Evolutionary conservation across 176 grass and related monocot genomes (phyloP).

Genomic region (Carex kokanica): DNA sequence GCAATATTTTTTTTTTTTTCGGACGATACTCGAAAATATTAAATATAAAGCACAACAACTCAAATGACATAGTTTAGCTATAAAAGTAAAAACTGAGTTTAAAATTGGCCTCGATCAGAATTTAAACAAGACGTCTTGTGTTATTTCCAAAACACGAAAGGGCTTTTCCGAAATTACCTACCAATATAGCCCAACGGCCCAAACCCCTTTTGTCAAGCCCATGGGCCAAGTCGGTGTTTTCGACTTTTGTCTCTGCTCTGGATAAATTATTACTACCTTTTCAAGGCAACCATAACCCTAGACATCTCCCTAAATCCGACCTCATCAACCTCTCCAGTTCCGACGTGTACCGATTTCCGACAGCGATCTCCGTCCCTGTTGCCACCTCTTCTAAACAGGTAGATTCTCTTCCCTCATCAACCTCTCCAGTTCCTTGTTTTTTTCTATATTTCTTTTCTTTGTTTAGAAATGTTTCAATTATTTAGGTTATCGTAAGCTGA

Average conservation of each 20-base stretch:
- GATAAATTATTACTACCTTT: background rate
- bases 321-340: background rate
- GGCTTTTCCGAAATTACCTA: background rate
- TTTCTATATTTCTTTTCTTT: background rate
- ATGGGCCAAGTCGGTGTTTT: background rate
- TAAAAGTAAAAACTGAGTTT: background rate
- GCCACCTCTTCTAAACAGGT: background rate
- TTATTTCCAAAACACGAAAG: background rate
- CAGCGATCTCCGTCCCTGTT: background rate
- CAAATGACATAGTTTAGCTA: background rate
- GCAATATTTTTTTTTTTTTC: too few species aligned
- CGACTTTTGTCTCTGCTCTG: background rate
- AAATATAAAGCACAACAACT: too few species aligned
- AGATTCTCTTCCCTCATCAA: background rate
- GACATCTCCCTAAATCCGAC: conserved; percentile 5
- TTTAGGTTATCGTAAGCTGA: background rate
- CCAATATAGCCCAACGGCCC: background rate
- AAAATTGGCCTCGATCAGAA: background rate
- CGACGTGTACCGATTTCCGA: conserved; percentile 4
- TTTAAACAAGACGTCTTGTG: background rate
- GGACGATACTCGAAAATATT: too few species aligned
- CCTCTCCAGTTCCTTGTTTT: too few species aligned
- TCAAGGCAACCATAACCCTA: background rate
- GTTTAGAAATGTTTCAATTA: background rate
- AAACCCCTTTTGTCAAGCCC: background rate